These are phyloP conservation scores for Bipolaris victoriae DNA, from an alignment of 2,329 filamentous ascomycete species.

Conservation along the genomic window DNA sequence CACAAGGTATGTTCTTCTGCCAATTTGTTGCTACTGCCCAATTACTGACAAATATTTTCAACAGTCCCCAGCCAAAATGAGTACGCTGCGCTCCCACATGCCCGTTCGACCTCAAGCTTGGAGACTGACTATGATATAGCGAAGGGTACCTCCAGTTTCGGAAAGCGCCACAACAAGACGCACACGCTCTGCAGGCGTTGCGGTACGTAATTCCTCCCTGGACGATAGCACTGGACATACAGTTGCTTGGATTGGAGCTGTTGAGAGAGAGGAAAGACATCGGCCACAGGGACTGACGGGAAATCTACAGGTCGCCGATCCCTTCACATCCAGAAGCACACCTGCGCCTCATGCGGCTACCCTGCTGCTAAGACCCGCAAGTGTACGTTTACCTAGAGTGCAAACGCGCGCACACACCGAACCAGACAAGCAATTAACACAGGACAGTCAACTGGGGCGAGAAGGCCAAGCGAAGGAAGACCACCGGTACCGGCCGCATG, in stretches of 20 bases:
- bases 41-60: constrained; percentile 29
- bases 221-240: constrained; percentile 15
- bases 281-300: constrained; percentile 44
- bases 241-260: constrained; percentile 10
- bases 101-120: constrained; percentile 33
- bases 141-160: constrained; percentile 75
- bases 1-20: constrained; percentile 39
- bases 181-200: constrained; percentile 98
- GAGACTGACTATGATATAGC: constrained; percentile 61
- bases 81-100: constrained; percentile 53
- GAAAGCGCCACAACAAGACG: constrained; percentile 95
- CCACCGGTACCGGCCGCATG: constrained; percentile 95
- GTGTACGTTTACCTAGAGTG: constrained; percentile 73
- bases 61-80: constrained; percentile 63
- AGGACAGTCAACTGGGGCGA: constrained; percentile 95
- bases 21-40: background rate
- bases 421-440: constrained; percentile 33
- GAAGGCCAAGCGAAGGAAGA: constrained; percentile 99
- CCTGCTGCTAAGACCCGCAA: constrained; percentile 96
- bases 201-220: constrained; percentile 68
- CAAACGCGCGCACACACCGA: constrained; percentile 10
- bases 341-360: constrained; percentile 95
- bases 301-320: constrained; percentile 78
- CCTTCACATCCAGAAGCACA: constrained; percentile 99
- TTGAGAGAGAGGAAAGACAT: background rate